A percentile compares a stretch with the other conserved stretches of the same genome.
Conservation (phyloP, 805 yeast species). For the Cyberlindnera misumaiensis region DNA sequence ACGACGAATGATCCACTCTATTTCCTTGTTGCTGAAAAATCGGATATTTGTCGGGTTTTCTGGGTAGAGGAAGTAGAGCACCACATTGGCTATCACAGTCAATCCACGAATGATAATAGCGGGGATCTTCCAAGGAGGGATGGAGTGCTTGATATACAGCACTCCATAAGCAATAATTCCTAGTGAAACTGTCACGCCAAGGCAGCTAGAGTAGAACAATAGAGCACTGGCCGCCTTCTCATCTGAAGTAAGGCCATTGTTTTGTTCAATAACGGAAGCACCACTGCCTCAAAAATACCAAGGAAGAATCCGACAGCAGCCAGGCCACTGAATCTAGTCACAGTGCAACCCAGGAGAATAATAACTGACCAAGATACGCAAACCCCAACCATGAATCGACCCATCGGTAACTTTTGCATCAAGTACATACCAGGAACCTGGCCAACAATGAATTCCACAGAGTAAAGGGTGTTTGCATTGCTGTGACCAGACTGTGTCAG, state of each 20-base stretch:
- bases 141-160: conserved; percentile 21
- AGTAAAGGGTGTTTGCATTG: conserved; percentile 45
- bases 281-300: conserved; percentile 43
- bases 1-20: conserved; percentile 41
- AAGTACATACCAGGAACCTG: conserved; percentile 36
- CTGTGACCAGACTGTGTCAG: conserved; percentile 37
- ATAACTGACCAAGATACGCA: conserved; percentile 38
- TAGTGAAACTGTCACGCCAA: conserved; percentile 47
- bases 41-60: conserved; percentile 47
- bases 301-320: conserved; percentile 41
- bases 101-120: conserved; percentile 51
- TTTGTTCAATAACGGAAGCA: conserved; percentile 36
- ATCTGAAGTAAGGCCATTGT: conserved; percentile 40
- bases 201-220: conserved; percentile 43
- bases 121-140: conserved; percentile 47
- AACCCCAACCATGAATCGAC: conserved; percentile 31
- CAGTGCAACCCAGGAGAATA: conserved; percentile 40
- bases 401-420: conserved; percentile 38
- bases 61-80: conserved; percentile 40
- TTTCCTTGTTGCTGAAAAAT: conserved; percentile 42
- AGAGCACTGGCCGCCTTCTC: conserved; percentile 49
- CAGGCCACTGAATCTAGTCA: conserved; percentile 38
- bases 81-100: conserved; percentile 34
- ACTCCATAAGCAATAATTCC: conserved; percentile 42
- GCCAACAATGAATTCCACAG: conserved; percentile 43